These are phyloP conservation scores for Hordeum vulgare DNA, from an alignment of 176 grass and related monocot genomes.

Conservation along the genomic window MorexV3_pseudomolecules_assembly NC_058521.1:358852112-358852611, in stretches of 20 bases:
- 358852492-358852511: conserved; percentile 92
- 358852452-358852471: conserved; percentile 26
- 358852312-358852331: conserved; percentile 50
- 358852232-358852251: background rate
- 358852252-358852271: background rate
- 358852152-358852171: background rate
- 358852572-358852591: conserved; percentile 91
- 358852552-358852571: conserved; percentile 93
- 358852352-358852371: conserved; percentile 21
- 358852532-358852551: conserved; percentile 91
- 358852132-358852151: background rate
- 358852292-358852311: conserved; percentile 50
- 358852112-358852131: background rate
- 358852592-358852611: conserved; percentile 93
- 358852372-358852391: conserved; percentile 30
- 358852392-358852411: conserved; percentile 31
- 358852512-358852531: conserved; percentile 92
- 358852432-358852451: conserved; percentile 23
- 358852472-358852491: conserved; percentile 53
- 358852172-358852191: background rate
- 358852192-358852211: conserved; percentile 1
- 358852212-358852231: background rate
- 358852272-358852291: conserved; percentile 18
- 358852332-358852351: conserved; percentile 16
- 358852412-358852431: conserved; percentile 34